Evolutionary conservation across 805 yeast genomes (phyloP), one percentile per base, ranked within the genome.

Genomic region (Starmerella ratchasimensis): DNA sequence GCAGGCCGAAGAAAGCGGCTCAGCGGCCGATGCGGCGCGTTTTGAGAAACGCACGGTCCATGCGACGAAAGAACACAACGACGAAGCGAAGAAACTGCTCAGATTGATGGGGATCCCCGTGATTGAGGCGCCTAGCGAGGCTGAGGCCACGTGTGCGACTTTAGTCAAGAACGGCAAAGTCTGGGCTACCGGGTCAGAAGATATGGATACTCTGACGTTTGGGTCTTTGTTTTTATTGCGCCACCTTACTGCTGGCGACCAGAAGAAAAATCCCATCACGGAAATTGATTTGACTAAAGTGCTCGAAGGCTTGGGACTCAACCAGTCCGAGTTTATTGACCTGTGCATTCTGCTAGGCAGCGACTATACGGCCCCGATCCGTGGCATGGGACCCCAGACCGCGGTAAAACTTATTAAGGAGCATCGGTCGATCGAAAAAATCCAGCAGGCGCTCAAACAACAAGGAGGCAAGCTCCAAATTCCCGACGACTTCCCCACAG

Each of bases 81-180:
- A 81, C 25, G 97, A 90, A 52, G 97, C 95, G 16, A 82, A 83
- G 58, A 66, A 71, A 45, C 61, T 90, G 38, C 64, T 90, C 39
- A 71, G 65, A 34, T 61, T 88, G 25, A 90, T 90, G 99, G 99
- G 99, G 0, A 80, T 90, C 34, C 99, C 99, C 2, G 81, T 65
- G 50, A 79, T 90, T 4, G 75, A 74, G 38, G 97, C 98, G 0
- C 98, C 99, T 1, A 78, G 95, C 56, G 99, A 90, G 59, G 99
- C 99, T 2, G 99, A 90, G 57, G 94, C 98, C 0, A 97, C 90
- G 53, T 90, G 98, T 64, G 97, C 98, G 0, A 90, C 75, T 45
- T 61, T 90, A 33, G 96, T 96, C 3, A 71, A 74, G 41, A 71
- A 74, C 10, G 96, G 94, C 2, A 84, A 83, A 54, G 97, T 88